Conservation (phyloP, 2,329 filamentous ascomycete genomes). For the Penicillium sp. region DNA sequence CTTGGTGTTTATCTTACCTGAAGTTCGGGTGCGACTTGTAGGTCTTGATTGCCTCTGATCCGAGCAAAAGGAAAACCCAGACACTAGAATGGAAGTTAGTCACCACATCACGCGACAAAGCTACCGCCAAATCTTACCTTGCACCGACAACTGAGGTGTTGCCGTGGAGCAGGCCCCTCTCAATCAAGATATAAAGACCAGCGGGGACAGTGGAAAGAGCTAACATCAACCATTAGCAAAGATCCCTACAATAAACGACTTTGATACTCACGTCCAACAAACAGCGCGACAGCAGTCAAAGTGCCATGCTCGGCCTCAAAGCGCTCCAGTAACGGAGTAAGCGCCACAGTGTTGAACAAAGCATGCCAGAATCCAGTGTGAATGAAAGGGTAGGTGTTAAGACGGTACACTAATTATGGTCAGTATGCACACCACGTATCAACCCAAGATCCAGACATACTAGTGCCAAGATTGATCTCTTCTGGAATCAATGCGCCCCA, state of each 20-base stretch:
- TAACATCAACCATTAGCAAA: conserved; percentile 39
- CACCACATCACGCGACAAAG: conserved; percentile 10
- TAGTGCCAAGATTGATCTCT: conserved; percentile 69
- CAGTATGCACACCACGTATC: background rate
- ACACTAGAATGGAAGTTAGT: conserved; percentile 58
- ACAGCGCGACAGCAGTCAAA: conserved; percentile 80
- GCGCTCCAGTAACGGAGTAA: conserved; percentile 86
- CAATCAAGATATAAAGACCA: conserved; percentile 75
- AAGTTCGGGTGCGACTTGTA: conserved; percentile 81
- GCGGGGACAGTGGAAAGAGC: conserved; percentile 81
- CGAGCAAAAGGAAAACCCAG: conserved; percentile 88
- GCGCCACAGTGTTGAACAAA: conserved; percentile 73
- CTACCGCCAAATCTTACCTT: conserved; percentile 58
- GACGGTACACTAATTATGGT: conserved; percentile 75
- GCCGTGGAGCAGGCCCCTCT: conserved; percentile 69
- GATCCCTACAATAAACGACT: background rate
- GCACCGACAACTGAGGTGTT: conserved; percentile 80
- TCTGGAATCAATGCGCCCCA: conserved; percentile 81
- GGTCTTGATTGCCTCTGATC: conserved; percentile 82
- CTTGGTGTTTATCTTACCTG: conserved; percentile 44
- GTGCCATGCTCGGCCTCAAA: conserved; percentile 95
- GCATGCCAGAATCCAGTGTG: conserved; percentile 81
- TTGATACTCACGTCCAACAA: conserved; percentile 77
- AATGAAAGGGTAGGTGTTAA: conserved; percentile 89
- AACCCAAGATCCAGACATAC: conserved; percentile 54